phyloP scores from a whole-genome alignment of 2,329 filamentous ascomycete species.

The Rachicladosporium sp. region DNA sequence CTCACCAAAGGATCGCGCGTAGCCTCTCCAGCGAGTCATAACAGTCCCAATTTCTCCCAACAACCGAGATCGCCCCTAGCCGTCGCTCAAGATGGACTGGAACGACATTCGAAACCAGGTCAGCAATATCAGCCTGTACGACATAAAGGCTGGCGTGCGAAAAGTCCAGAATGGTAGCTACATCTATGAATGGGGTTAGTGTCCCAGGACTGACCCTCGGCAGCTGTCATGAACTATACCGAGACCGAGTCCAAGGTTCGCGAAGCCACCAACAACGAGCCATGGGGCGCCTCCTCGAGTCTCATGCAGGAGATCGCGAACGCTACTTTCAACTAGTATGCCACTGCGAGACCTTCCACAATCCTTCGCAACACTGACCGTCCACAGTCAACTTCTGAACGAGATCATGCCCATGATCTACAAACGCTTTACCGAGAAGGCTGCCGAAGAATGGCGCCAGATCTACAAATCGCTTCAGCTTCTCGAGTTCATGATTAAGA shows the following conservation, averaged over 20 bases:
- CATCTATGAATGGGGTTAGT: background rate
- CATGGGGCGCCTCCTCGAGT: slow-evolving; percentile 77
- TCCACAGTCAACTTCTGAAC: slow-evolving; percentile 74
- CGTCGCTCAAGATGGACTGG: slow-evolving; percentile 56
- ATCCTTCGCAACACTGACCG: no score
- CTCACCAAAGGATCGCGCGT: no score
- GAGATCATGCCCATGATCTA: slow-evolving; percentile 99
- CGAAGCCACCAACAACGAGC: slow-evolving; percentile 98
- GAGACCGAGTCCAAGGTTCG: slow-evolving; percentile 81
- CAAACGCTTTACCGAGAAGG: slow-evolving; percentile 95
- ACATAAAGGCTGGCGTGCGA: slow-evolving; percentile 85
- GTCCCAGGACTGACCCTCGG: slow-evolving; percentile 6
- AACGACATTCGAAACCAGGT: slow-evolving; percentile 75
- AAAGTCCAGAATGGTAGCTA: slow-evolving; percentile 89
- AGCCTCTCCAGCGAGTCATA: no score
- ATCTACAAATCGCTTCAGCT: slow-evolving; percentile 96
- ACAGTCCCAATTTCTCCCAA: no score
- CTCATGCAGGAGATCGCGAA: slow-evolving; percentile 97
- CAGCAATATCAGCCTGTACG: slow-evolving; percentile 85
- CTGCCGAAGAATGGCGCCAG: slow-evolving; percentile 95
- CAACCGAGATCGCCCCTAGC: no score
- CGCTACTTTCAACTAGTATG: slow-evolving; percentile 95
- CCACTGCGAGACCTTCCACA: no score
- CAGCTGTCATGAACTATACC: slow-evolving; percentile 96
- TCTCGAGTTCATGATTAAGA: slow-evolving; percentile 93